These are phyloP conservation scores for Drechslera avenae DNA, from an alignment of 2,329 filamentous ascomycete species.

Conservation along the genomic window DNA sequence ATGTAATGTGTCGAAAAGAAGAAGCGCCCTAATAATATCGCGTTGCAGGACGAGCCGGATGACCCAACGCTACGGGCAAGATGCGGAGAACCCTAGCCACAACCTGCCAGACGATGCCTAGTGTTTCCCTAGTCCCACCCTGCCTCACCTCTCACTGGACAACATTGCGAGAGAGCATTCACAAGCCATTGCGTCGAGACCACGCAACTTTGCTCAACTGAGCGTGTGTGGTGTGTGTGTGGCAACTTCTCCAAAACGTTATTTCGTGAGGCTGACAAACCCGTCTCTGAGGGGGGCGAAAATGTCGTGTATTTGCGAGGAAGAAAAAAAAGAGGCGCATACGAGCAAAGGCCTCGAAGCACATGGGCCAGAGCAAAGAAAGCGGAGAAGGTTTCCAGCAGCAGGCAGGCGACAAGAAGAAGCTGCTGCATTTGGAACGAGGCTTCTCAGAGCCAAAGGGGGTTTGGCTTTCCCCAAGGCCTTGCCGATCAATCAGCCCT, in stretches of 20 bases:
- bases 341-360: conserved; percentile 2
- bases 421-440: not conserved
- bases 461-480: conserved; percentile 2
- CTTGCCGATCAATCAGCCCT: conserved; percentile 5
- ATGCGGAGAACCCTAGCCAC: conserved; percentile 40
- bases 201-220: not conserved
- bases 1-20: conserved; percentile 6
- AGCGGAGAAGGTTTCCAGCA: conserved; percentile 18
- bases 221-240: not conserved
- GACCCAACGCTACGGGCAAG: conserved; percentile 39
- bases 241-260: not conserved
- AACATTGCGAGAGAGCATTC: conserved; percentile 10
- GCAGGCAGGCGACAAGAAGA: not conserved
- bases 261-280: conserved; percentile 7
- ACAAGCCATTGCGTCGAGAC: conserved; percentile 19
- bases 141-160: conserved; percentile 14
- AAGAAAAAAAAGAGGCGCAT: conserved; percentile 2
- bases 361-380: too few relatives aligned
- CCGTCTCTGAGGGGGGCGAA: not conserved
- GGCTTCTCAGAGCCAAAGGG: conserved; percentile 13
- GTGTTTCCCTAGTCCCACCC: conserved; percentile 19
- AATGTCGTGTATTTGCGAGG: not conserved
- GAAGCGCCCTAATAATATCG: conserved; percentile 35
- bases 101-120: conserved; percentile 26
- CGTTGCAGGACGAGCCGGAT: conserved; percentile 25